Percentiles rank a stretch among this genome's conserved stretches.
Conservation (phyloP, 1,284 basidiomycete species). For the Caloboletus firmus region DNA sequence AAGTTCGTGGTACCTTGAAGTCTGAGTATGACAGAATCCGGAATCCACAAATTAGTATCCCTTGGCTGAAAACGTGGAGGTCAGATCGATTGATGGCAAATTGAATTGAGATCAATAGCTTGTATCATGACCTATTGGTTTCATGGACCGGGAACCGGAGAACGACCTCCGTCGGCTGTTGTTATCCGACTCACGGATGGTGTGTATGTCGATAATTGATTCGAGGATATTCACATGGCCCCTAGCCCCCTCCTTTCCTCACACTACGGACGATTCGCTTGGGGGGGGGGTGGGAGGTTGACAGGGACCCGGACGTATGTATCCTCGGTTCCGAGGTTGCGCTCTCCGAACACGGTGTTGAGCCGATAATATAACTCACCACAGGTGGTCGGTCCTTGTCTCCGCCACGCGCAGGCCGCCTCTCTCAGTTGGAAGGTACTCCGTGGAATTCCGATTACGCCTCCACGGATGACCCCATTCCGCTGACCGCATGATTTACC, state of each 20-base stretch:
- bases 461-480: conserved; percentile 7
- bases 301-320: too few species aligned
- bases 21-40: conserved; percentile 3
- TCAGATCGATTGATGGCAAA: conserved; percentile 6
- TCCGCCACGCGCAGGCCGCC: conserved; percentile 1
- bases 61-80: conserved; percentile 5
- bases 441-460: conserved; percentile 30
- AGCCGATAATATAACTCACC: background rate
- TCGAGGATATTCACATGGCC: conserved; percentile 6
- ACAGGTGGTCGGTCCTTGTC: background rate
- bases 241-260: background rate
- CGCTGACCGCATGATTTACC: conserved; percentile 16
- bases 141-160: conserved; percentile 12
- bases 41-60: conserved; percentile 13
- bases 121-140: conserved; percentile 13
- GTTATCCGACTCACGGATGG: conserved; percentile 11
- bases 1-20: background rate
- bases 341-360: background rate
- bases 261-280: background rate
- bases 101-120: conserved; percentile 7
- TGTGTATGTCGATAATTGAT: background rate
- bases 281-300: background rate
- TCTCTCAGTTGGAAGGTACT: conserved; percentile 6
- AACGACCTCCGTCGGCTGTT: conserved; percentile 9
- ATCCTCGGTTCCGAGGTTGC: conserved; percentile 1